Conservation (phyloP, 2,329 filamentous ascomycete genomes). For the Stemphylium vesicarium region DNA sequence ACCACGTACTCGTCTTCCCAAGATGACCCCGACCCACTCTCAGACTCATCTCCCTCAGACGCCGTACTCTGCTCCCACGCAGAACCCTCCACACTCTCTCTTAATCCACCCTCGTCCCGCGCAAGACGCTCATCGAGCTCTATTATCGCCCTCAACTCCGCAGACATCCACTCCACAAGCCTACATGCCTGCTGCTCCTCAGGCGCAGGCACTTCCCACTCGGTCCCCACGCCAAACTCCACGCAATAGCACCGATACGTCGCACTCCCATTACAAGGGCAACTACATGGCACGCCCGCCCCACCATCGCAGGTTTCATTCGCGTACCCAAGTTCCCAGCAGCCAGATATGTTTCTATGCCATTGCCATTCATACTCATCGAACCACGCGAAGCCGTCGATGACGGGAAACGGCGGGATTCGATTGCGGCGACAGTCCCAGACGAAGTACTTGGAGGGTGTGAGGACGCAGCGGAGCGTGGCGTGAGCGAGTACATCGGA, state of each 20-base stretch:
- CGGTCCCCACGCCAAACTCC: constrained; percentile 1
- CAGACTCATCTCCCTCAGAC: not conserved
- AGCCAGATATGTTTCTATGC: constrained; percentile 18
- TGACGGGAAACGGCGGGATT: not conserved
- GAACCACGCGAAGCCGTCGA: constrained; percentile 12
- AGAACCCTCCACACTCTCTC: too few relatives aligned
- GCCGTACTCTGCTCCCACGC: not conserved
- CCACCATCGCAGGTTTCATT: not conserved
- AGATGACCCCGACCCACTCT: not conserved
- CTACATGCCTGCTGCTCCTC: constrained; percentile 11
- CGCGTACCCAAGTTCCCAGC: constrained; percentile 8
- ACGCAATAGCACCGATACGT: constrained; percentile 6
- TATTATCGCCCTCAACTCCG: not conserved
- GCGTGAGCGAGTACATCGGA: constrained; percentile 9
- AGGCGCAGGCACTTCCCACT: constrained; percentile 1
- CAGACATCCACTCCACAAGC: constrained; percentile 13
- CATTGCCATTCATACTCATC: constrained; percentile 16
- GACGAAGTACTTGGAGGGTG: not conserved
- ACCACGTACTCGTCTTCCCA: not conserved
- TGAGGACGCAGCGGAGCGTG: not conserved
- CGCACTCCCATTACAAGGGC: not conserved
- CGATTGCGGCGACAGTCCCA: not conserved
- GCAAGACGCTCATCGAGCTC: not conserved
- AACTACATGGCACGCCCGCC: not conserved
- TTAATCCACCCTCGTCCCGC: too few relatives aligned